A percentile compares a stretch with the other conserved stretches of the same genome.
Evolutionary conservation across 2,329 filamentous ascomycete species (phyloP).

Genomic region (Tolypocladium nubicola): DNA sequence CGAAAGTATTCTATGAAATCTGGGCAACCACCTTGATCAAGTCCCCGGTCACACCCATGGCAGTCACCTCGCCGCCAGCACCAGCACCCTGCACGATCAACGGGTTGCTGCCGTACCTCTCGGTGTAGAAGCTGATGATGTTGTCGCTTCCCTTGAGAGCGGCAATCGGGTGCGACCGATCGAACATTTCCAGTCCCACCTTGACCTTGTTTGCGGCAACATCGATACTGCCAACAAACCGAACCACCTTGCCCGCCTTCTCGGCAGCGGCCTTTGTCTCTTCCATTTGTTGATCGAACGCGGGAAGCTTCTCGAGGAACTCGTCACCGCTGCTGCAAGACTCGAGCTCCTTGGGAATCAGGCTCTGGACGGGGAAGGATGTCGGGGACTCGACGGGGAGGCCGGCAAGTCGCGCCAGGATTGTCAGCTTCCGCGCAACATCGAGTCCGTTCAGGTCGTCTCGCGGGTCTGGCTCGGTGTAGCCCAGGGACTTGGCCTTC

Average conservation of each 20-base stretch:
- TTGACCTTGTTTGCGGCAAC: slow-evolving; percentile 71
- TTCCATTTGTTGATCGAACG: slow-evolving; percentile 87
- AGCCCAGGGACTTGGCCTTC: slow-evolving; percentile 86
- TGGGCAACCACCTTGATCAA: slow-evolving; percentile 78
- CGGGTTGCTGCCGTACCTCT: slow-evolving; percentile 83
- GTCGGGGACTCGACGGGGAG: slow-evolving; percentile 73
- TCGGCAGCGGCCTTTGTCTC: slow-evolving; percentile 75
- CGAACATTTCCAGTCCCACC: slow-evolving; percentile 85
- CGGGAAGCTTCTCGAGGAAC: slow-evolving; percentile 70
- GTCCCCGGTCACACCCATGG: slow-evolving; percentile 95
- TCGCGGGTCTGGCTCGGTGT: slow-evolving; percentile 79
- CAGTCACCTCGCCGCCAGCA: slow-evolving; percentile 89
- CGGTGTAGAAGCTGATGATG: slow-evolving; percentile 97
- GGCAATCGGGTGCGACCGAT: slow-evolving; percentile 82
- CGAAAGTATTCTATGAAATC: slow-evolving; percentile 33
- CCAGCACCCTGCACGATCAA: slow-evolving; percentile 92
- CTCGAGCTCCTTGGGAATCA: slow-evolving; percentile 84
- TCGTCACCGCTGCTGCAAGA: slow-evolving; percentile 67
- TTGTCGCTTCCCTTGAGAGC: slow-evolving; percentile 95
- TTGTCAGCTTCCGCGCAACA: slow-evolving; percentile 92
- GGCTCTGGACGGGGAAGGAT: slow-evolving; percentile 83
- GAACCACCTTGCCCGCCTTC: slow-evolving; percentile 79
- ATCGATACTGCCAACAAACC: slow-evolving; percentile 91
- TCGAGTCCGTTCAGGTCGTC: slow-evolving; percentile 83
- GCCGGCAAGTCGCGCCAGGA: slow-evolving; percentile 77